Conservation (phyloP, 768 basidiomycete genomes). For the Lactarius hatsudake region DNA sequence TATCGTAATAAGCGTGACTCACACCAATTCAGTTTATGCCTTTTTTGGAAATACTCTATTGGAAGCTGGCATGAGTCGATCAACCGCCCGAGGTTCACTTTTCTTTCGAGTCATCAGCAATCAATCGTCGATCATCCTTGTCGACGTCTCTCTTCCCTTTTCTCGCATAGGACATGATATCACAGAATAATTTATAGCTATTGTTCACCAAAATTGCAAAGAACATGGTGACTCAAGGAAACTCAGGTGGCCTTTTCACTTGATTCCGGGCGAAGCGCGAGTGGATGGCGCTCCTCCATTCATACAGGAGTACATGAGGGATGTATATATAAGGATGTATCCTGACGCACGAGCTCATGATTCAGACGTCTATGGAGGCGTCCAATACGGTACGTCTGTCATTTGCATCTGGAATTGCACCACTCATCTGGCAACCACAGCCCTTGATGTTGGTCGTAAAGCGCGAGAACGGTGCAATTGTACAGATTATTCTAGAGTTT, state of each 20-base stretch:
- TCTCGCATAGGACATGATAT: conserved; percentile 13
- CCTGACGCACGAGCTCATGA: conserved; percentile 29
- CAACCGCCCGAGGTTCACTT: no score
- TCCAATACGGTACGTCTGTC: no score
- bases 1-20: background rate
- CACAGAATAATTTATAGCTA: conserved; percentile 13
- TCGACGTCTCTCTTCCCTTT: background rate
- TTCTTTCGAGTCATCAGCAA: conserved; percentile 5
- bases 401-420: no score
- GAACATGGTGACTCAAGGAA: conserved; percentile 1
- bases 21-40: background rate
- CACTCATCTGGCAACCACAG: no score
- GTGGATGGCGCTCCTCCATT: conserved; percentile 32
- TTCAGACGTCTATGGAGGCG: no score
- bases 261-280: conserved; percentile 17
- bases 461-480: no score
- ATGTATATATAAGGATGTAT: conserved; percentile 80
- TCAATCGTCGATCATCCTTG: background rate
- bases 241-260: conserved; percentile 2
- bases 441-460: no score
- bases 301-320: conserved; percentile 66
- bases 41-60: background rate
- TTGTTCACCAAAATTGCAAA: conserved; percentile 19
- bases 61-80: no score
- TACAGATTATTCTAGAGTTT: no score